Evolutionary conservation across 1,284 basidiomycete genomes (phyloP), one percentile per base, ranked within the genome.

Genomic region (Golubevia pallescens): DNA sequence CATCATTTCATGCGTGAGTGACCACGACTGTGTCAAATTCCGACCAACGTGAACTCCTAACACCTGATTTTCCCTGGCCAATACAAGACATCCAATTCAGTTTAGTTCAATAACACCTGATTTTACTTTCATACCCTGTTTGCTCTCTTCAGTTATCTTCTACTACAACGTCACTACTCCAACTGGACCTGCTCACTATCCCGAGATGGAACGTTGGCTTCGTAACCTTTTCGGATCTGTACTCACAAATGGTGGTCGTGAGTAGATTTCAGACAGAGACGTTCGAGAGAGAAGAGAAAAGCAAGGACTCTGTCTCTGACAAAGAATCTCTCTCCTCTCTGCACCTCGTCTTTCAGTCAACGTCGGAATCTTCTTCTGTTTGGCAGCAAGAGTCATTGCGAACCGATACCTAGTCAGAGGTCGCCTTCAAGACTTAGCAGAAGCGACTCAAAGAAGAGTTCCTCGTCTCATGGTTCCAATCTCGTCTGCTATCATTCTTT

Each of bases 291-390:
- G 28, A 28, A 28, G 28, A 28, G 28, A 28, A 28, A 28, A 28
- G 28, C 28, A 28, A 28, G 28, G 28, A 28, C 28, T 28, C 28
- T 28, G 28, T 28, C 28, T 28, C 28, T 28, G 28, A 28, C 28
- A 28, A 28, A 28, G 28, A 28, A 28, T 28, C 28, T 28, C 28
- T 28, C 28, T 28, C 28, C 28, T 28, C 28, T 28, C 28, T 28
- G 28, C 28, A 28, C 28, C 28, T 28, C 28, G 28, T 28, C 28
- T 28, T 28, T 28, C 28, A 28, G 28, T 78, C 51, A 71, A 74
- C 63, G 62, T 78, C 34, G 76, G 76, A 19, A 80, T 80, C 68
- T 80, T 80, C 60, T 80, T 80, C 69, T 67, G 71, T 59, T 67
- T 80, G 16, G 70, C 78, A 7, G 75, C 78, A 55, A 68, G 78